Evolutionary conservation across 805 yeast species (phyloP).

Genomic region (Lachancea thermotolerans): DNA sequence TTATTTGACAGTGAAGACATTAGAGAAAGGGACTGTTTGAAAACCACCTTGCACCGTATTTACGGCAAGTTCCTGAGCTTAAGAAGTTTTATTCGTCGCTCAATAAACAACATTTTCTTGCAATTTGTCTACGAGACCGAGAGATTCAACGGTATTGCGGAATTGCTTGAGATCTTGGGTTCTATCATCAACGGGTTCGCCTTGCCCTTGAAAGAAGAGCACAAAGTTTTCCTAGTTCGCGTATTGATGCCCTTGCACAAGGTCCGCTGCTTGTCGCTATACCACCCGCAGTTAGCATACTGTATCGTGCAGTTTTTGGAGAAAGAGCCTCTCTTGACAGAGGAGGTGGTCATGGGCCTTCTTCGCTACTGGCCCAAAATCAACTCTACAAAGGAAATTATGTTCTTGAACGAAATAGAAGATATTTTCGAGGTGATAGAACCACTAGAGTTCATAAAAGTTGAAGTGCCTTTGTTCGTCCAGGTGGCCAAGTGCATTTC

Average conservation of each 20-base stretch:
- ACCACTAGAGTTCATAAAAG: conserved; percentile 83
- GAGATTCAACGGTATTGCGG: conserved; percentile 92
- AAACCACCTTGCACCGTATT: conserved; percentile 91
- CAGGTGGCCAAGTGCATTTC: conserved; percentile 91
- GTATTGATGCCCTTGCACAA: conserved; percentile 90
- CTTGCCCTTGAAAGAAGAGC: conserved; percentile 93
- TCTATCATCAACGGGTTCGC: conserved; percentile 98
- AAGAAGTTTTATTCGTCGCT: conserved; percentile 84
- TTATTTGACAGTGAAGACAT: conserved; percentile 96
- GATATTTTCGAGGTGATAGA: conserved; percentile 96
- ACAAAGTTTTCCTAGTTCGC: conserved; percentile 79
- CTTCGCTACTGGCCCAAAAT: conserved; percentile 95
- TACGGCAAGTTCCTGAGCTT: conserved; percentile 90
- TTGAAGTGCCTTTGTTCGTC: conserved; percentile 88
- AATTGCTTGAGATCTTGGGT: conserved; percentile 88
- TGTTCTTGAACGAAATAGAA: conserved; percentile 93
- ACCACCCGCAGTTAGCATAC: conserved; percentile 95
- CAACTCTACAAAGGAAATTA: conserved; percentile 88
- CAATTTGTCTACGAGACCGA: conserved; percentile 94
- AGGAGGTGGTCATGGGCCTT: conserved; percentile 92
- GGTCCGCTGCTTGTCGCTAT: conserved; percentile 77
- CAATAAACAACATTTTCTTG: conserved; percentile 85
- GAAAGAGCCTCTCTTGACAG: conserved; percentile 86
- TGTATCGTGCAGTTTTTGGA: conserved; percentile 95
- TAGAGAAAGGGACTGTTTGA: conserved; percentile 88